Percentiles rank a stretch among this genome's conserved stretches.
These are phyloP conservation scores for Secale cereale DNA, from an alignment of 176 grass and related monocot genomes.

Conservation along the genomic window DNA sequence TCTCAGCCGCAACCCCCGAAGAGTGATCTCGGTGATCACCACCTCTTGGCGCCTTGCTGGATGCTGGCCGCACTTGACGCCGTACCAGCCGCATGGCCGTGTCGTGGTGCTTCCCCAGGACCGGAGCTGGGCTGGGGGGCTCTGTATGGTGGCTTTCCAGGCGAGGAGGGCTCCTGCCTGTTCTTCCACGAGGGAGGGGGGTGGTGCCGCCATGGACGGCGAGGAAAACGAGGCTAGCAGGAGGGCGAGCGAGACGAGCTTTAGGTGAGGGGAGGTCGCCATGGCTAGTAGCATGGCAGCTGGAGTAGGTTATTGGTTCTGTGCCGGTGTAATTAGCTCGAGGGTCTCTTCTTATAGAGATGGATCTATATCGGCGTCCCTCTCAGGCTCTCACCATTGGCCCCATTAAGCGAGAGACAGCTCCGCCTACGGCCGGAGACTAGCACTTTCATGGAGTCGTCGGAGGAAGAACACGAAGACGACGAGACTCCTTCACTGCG, in stretches of 20 bases:
- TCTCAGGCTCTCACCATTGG: no score
- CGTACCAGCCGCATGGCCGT: not conserved
- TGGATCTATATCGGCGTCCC: no score
- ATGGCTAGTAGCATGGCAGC: not conserved
- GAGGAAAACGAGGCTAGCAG: not conserved
- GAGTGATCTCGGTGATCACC: not conserved
- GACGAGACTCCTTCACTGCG: no score
- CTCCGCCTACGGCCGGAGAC: no score
- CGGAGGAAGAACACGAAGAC: no score
- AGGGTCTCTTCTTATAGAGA: no score
- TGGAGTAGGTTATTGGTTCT: not conserved
- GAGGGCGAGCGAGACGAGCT: not conserved
- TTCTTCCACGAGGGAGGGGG: not conserved
- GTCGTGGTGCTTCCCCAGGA: not conserved
- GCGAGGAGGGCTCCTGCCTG: not conserved
- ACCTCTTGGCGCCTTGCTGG: not conserved
- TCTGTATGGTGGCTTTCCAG: not conserved
- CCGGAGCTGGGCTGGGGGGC: not conserved
- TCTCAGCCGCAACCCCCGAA: not conserved
- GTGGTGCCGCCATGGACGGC: not conserved
- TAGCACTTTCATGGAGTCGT: no score
- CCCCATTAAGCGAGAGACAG: no score
- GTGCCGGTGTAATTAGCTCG: no score
- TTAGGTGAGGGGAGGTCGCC: not conserved
- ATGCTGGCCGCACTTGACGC: not conserved